Conservation (phyloP, 257 asterid genomes). For the Cynanchum wilfordii region DNA sequence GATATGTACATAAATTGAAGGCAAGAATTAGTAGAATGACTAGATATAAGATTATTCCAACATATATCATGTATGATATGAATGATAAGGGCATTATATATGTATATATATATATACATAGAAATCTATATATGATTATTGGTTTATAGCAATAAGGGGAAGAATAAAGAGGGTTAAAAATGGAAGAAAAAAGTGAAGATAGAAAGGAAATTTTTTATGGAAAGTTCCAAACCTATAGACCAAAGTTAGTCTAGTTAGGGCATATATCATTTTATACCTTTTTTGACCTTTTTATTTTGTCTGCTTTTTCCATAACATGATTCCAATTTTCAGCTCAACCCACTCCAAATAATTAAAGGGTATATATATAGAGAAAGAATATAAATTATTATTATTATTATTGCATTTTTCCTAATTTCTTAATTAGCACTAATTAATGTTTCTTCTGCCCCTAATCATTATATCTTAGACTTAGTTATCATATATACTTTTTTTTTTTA, state of each 20-base stretch:
- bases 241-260: conserved; percentile 13
- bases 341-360: neutral
- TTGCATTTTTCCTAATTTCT: neutral
- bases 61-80: too few species aligned
- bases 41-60: too few species aligned
- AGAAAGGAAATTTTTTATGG: neutral
- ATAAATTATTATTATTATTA: too few species aligned
- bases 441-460: neutral
- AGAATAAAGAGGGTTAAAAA: too few species aligned
- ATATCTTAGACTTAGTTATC: neutral
- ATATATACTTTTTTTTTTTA: neutral
- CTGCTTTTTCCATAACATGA: neutral
- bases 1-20: too few species aligned
- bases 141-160: too few species aligned
- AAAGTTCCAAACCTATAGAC: conserved; percentile 2
- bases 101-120: too few species aligned
- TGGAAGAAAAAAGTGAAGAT: too few species aligned
- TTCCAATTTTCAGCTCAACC: neutral
- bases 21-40: too few species aligned
- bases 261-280: neutral
- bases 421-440: neutral
- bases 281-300: conserved; percentile 4
- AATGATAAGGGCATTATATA: too few species aligned
- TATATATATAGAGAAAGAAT: too few species aligned
- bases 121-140: too few species aligned